Evolutionary conservation across 441 rosid genomes (phyloP), one percentile per base, ranked within the genome.

Genomic region (Brassica balearica): DNA sequence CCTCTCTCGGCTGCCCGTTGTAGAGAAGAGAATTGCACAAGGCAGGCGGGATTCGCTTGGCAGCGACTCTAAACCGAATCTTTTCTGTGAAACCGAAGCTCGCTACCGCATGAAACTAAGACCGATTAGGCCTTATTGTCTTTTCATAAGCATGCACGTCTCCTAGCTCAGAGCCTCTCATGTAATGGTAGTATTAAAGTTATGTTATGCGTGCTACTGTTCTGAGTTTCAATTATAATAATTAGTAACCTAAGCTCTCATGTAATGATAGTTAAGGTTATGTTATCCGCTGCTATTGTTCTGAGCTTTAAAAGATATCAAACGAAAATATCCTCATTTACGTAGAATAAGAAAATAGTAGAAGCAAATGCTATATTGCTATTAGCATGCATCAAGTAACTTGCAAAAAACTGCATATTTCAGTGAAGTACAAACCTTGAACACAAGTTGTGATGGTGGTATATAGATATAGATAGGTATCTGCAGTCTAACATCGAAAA

Each of bases 11-110:
- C 77, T 92, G 80, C 98, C 95, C 0, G 8, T 91, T 1, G 94
- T 95, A 77, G 94, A 92, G 86, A 82, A 88, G 85, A 88, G 94
- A 76, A 84, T 95, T 27, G 99, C 93, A 25, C 97, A 95, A 86
- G 92, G 85, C 2, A 86, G 92, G 85, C 2, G 95, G 97, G 23
- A 77, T 93, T 68, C 91, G 93, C 58, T 75, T 93, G 8, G 97
- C 97, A 7, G 92, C 92, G 2, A 86, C 88, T 43, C 96, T 93
- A 29, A 95, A 91, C 83, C 90, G 92, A 5, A 80, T 91, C 15
- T 90, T 93, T 72, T 62, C 90, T 80, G 72, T 87, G 48, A 76
- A 79, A 43, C 27, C 66, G 0, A 83, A 79, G 83, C 73, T 89
- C 68, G 82, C 88, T 71, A 75, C 48, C 73, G 84, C 80, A 48